Conservation (phyloP, 177 flowering plant species). For the Telopea speciosissima region DNA sequence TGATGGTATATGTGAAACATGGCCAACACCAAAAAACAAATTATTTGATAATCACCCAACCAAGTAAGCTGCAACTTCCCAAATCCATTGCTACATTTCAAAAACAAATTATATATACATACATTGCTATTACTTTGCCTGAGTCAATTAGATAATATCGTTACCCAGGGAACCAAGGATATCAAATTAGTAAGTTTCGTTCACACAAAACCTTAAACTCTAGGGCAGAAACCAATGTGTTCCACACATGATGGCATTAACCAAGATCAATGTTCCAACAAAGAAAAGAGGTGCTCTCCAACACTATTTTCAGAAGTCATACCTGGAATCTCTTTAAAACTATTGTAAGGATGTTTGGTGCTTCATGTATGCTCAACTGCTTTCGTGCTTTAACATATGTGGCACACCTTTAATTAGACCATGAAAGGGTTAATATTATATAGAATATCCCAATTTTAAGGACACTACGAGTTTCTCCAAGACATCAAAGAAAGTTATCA, state of each 20-base stretch:
- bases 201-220: background rate
- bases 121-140: background rate
- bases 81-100: background rate
- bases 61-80: background rate
- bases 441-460: background rate
- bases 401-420: slow-evolving; percentile 47
- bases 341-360: slow-evolving; percentile 84
- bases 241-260: background rate
- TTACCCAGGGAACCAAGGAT: background rate
- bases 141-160: background rate
- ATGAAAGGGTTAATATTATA: slow-evolving; percentile 1
- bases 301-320: slow-evolving; percentile 7
- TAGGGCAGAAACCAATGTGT: background rate
- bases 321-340: slow-evolving; percentile 93
- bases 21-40: background rate
- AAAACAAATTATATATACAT: no score
- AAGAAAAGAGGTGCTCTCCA: background rate
- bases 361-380: slow-evolving; percentile 74
- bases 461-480: background rate
- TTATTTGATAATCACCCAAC: background rate
- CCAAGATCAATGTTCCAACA: background rate
- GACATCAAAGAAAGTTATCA: slow-evolving; percentile 6
- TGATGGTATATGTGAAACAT: background rate
- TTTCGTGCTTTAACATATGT: slow-evolving; percentile 71
- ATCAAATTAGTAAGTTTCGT: no score